phyloP scores from a whole-genome alignment of 495 filamentous ascomycete species.

The Delitschia confertaspora region DNA sequence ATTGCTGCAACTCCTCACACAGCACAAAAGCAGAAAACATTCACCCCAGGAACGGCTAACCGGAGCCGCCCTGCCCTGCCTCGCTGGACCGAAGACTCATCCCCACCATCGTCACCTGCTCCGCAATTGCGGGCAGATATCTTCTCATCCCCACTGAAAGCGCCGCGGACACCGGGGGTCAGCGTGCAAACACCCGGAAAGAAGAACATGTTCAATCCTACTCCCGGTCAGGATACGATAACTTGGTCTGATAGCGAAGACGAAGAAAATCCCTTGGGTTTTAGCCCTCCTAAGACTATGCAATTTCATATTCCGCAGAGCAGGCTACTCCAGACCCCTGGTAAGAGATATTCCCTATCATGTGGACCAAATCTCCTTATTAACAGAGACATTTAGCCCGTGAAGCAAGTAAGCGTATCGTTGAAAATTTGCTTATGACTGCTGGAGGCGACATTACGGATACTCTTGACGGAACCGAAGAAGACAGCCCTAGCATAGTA shows the following conservation, averaged over 20 bases:
- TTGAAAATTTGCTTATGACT: slow-evolving; percentile 78
- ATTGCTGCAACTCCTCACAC: slow-evolving; percentile 82
- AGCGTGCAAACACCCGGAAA: slow-evolving; percentile 64
- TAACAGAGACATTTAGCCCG: slow-evolving; percentile 49
- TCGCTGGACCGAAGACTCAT: slow-evolving; percentile 31
- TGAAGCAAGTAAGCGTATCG: slow-evolving; percentile 86
- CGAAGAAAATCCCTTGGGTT: slow-evolving; percentile 49
- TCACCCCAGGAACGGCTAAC: slow-evolving; percentile 19
- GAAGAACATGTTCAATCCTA: slow-evolving; percentile 7
- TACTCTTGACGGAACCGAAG: slow-evolving; percentile 21
- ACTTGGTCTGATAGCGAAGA: slow-evolving; percentile 40
- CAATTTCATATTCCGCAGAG: slow-evolving; percentile 88
- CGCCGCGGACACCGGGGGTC: slow-evolving; percentile 59
- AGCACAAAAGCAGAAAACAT: slow-evolving; percentile 30
- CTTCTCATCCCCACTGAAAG: slow-evolving; percentile 62
- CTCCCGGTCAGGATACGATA: slow-evolving; percentile 18
- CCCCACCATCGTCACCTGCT: slow-evolving; percentile 45
- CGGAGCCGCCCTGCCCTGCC: slow-evolving; percentile 3
- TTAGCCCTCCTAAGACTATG: slow-evolving; percentile 94
- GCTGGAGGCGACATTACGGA: slow-evolving; percentile 61
- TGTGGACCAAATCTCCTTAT: neutral
- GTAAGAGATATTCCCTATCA: slow-evolving; percentile 42
- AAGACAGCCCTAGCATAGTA: slow-evolving; percentile 62
- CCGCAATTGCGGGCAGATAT: slow-evolving; percentile 77
- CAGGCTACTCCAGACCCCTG: slow-evolving; percentile 82